phyloP scores from a whole-genome alignment of 768 basidiomycete species.

The Sistotremastrum niveocremeum region DNA sequence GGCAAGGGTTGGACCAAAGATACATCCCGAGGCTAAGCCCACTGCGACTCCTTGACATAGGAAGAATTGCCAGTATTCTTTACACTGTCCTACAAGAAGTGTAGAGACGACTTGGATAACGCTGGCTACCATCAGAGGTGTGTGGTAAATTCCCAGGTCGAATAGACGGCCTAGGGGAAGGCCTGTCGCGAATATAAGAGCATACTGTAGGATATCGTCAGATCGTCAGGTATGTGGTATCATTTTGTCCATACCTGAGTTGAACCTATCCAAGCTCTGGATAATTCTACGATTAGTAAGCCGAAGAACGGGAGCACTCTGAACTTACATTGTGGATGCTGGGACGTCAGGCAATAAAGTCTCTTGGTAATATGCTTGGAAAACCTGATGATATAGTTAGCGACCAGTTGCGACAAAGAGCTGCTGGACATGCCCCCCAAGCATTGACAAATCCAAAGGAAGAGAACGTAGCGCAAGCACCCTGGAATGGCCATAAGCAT shows the following conservation, averaged over 20 bases:
- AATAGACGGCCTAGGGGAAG: conserved; percentile 56
- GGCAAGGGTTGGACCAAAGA: conserved; percentile 35
- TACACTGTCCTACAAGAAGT: conserved; percentile 61
- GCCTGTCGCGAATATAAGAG: conserved; percentile 48
- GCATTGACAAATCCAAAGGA: conserved; percentile 61
- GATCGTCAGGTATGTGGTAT: neutral
- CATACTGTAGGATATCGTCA: conserved; percentile 29
- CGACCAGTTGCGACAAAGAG: neutral
- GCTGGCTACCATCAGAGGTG: conserved; percentile 35
- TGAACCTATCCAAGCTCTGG: conserved; percentile 75
- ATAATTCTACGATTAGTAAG: conserved; percentile 1
- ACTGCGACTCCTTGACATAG: conserved; percentile 58
- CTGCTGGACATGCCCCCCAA: conserved; percentile 47
- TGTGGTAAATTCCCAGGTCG: conserved; percentile 54
- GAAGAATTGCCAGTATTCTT: conserved; percentile 63
- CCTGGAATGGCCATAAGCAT: neutral
- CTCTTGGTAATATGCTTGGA: conserved; percentile 59
- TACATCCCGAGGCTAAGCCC: conserved; percentile 32
- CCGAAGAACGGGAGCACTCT: conserved; percentile 3
- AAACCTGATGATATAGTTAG: conserved; percentile 29
- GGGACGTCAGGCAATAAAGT: conserved; percentile 32
- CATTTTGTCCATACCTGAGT: conserved; percentile 33
- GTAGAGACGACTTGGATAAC: conserved; percentile 38
- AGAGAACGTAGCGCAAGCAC: conserved; percentile 20
- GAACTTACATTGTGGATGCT: conserved; percentile 50